These are phyloP conservation scores for Rosa multiflora DNA, from an alignment of 306 rosid genomes.

Conservation along the genomic window DNA sequence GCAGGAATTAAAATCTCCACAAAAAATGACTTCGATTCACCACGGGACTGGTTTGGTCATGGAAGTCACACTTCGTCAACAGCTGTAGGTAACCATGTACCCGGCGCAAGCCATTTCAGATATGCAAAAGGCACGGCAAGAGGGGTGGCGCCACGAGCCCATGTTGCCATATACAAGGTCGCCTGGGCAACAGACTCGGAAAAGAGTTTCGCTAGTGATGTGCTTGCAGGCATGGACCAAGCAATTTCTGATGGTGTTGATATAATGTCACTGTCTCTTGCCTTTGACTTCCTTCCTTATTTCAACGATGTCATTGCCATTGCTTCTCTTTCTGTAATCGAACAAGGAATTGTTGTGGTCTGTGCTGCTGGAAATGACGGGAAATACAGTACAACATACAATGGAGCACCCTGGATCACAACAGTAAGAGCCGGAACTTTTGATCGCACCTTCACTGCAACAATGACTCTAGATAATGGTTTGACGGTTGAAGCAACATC, in stretches of 20 bases:
- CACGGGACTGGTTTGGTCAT: constrained; percentile 11
- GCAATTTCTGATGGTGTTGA: constrained; percentile 22
- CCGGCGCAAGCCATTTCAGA: constrained; percentile 3
- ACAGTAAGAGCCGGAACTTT: constrained; percentile 12
- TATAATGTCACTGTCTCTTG: constrained; percentile 6
- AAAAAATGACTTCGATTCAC: not conserved
- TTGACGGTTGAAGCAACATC: not conserved
- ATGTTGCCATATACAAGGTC: constrained; percentile 26
- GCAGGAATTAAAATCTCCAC: not conserved
- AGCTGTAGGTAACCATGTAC: constrained; percentile 14
- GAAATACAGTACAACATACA: not conserved
- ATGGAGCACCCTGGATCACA: constrained; percentile 24
- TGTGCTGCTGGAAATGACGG: constrained; percentile 14
- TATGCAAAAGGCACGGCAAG: constrained; percentile 19
- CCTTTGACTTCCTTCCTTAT: not conserved
- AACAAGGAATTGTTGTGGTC: constrained; percentile 7
- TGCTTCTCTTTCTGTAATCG: constrained; percentile 10
- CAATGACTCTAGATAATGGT: not conserved
- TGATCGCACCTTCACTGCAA: constrained; percentile 1
- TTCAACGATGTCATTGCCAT: not conserved
- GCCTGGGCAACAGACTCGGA: not conserved
- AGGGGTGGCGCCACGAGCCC: constrained; percentile 21
- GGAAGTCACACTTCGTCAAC: constrained; percentile 27
- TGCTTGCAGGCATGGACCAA: constrained; percentile 18
- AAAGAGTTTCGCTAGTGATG: not conserved